Evolutionary conservation across 352 stramenopile species (phyloP).

Genomic region (Lagenidium sp.): DNA sequence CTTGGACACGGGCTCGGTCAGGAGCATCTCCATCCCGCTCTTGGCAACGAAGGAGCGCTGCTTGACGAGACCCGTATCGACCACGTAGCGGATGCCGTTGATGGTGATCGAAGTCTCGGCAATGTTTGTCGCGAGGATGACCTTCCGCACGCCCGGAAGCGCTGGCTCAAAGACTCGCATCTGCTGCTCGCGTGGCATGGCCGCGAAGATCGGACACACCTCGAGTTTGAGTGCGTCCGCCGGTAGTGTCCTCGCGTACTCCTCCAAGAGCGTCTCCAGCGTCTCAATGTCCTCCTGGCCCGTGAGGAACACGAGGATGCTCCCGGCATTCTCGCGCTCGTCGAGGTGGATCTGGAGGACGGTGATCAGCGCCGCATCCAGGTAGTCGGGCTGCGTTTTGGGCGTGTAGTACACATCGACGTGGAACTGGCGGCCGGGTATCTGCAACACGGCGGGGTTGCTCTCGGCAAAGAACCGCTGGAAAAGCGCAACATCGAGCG

Average conservation of each 20-base stretch:
- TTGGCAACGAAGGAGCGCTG: constrained; percentile 82
- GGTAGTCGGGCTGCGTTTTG: constrained; percentile 84
- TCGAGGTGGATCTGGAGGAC: constrained; percentile 89
- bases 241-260: constrained; percentile 70
- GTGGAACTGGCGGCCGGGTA: constrained; percentile 83
- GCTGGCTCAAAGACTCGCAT: constrained; percentile 90
- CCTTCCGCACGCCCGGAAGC: constrained; percentile 76
- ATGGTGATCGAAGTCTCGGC: constrained; percentile 98
- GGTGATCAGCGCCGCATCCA: constrained; percentile 82
- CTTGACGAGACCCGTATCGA: constrained; percentile 85
- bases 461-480: constrained; percentile 90
- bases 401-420: constrained; percentile 88
- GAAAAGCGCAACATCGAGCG: constrained; percentile 93
- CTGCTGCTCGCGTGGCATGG: constrained; percentile 93
- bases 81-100: constrained; percentile 89
- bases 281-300: constrained; percentile 96
- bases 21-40: constrained; percentile 85
- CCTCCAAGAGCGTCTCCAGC: constrained; percentile 73
- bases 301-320: constrained; percentile 94
- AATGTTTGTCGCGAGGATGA: constrained; percentile 95
- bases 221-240: constrained; percentile 61
- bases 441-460: constrained; percentile 70
- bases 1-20: constrained; percentile 83
- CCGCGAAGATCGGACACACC: constrained; percentile 95
- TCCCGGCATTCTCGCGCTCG: constrained; percentile 60